Conservation (phyloP, 169 alveolate species). For the Eimeria falciformis region DNA sequence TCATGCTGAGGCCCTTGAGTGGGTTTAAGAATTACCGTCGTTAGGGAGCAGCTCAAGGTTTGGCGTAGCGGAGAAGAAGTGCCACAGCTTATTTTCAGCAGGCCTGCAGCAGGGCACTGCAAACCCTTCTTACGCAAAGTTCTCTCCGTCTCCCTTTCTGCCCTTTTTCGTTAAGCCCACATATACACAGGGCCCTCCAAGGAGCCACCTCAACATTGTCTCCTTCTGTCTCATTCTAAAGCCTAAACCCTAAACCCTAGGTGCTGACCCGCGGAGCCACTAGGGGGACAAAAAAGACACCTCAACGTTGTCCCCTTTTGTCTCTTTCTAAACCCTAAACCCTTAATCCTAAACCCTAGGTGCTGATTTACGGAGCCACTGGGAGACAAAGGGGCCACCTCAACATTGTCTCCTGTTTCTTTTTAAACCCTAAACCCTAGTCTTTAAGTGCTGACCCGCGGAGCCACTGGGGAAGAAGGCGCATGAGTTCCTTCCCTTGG, state of each 20-base stretch:
- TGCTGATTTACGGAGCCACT: too few species aligned
- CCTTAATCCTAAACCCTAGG: neutral
- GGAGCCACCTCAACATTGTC: too few species aligned
- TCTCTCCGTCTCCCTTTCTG: neutral
- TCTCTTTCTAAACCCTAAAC: too few species aligned
- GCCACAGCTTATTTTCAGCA: constrained; percentile 9
- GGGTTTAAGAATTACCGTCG: constrained; percentile 18
- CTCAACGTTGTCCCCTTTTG: too few species aligned
- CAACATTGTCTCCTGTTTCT: neutral
- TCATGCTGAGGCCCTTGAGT: too few species aligned
- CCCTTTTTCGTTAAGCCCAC: too few species aligned
- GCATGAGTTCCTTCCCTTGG: neutral
- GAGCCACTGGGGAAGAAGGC: constrained; percentile 20
- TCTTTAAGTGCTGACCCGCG: constrained; percentile 12
- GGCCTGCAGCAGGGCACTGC: neutral
- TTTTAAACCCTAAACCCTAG: neutral
- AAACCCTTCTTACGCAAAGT: neutral
- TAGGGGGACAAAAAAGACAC: too few species aligned
- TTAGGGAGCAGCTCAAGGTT: constrained; percentile 2
- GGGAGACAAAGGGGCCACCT: neutral
- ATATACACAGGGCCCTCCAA: too few species aligned
- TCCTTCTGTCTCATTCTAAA: too few species aligned
- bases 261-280: too few species aligned
- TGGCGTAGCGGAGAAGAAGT: neutral
- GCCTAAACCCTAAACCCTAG: too few species aligned